A percentile compares a stretch with the other conserved stretches of the same genome.
phyloP scores from a whole-genome alignment of 1,284 basidiomycete species.

The Boletus sp. region DNA sequence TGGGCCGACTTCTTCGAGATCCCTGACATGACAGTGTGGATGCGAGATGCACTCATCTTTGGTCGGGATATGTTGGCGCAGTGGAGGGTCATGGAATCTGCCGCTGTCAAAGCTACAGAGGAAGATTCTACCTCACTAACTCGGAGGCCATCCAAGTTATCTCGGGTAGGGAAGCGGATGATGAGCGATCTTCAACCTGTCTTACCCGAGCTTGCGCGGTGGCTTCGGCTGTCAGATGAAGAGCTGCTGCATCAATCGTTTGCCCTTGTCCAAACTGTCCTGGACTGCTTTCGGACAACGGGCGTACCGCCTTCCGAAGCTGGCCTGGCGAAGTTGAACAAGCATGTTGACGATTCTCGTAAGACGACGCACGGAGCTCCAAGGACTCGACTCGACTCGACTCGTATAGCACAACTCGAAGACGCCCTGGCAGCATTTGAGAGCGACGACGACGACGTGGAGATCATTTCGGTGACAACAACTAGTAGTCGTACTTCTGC shows the following conservation, averaged over 20 bases:
- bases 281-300: conserved; percentile 63
- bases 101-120: conserved; percentile 42
- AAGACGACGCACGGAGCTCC: conserved; percentile 40
- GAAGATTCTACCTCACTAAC: conserved; percentile 18
- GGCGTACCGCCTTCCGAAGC: conserved; percentile 48
- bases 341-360: conserved; percentile 55
- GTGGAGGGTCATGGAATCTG: conserved; percentile 73
- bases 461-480: conserved; percentile 33
- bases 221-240: conserved; percentile 87
- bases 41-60: conserved; percentile 94
- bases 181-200: conserved; percentile 75
- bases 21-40: conserved; percentile 88
- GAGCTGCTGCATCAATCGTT: conserved; percentile 87
- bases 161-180: conserved; percentile 65
- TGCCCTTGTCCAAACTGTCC: conserved; percentile 71
- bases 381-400: conserved; percentile 55
- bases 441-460: conserved; percentile 49
- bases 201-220: conserved; percentile 72
- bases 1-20: conserved; percentile 83
- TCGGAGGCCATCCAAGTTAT: conserved; percentile 38
- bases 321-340: conserved; percentile 53
- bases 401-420: conserved; percentile 55
- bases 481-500: conserved; percentile 12
- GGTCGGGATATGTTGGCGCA: conserved; percentile 80
- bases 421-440: conserved; percentile 54